Evolutionary conservation across 2,329 filamentous ascomycete species (phyloP).

Genomic region (Neoascochyta sp.): DNA sequence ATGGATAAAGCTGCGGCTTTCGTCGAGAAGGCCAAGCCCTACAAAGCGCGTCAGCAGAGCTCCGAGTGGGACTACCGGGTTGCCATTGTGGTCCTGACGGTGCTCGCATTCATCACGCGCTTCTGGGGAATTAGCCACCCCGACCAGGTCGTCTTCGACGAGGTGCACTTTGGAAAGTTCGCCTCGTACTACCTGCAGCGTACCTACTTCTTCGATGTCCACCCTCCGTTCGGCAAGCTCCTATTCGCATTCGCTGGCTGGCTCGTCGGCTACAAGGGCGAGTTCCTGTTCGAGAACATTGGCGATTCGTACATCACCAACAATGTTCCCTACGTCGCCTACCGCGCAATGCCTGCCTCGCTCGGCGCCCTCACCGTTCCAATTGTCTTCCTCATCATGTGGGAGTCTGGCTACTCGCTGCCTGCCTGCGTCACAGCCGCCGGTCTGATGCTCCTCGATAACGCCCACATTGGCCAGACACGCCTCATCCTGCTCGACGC

Average conservation of each 20-base stretch:
- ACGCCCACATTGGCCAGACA: slow-evolving; percentile 95
- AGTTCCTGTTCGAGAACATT: slow-evolving; percentile 98
- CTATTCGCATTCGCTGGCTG: slow-evolving; percentile 96
- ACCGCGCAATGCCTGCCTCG: slow-evolving; percentile 86
- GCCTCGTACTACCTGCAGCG: slow-evolving; percentile 80
- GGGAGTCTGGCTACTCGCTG: slow-evolving; percentile 97
- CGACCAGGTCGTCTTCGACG: slow-evolving; percentile 95
- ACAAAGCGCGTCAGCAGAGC: slow-evolving; percentile 35
- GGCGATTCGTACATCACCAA: slow-evolving; percentile 97
- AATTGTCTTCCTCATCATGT: slow-evolving; percentile 97
- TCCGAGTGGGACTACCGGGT: slow-evolving; percentile 84
- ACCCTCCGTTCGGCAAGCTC: slow-evolving; percentile 96
- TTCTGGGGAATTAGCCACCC: slow-evolving; percentile 97
- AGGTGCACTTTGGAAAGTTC: slow-evolving; percentile 96
- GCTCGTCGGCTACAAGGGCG: slow-evolving; percentile 94
- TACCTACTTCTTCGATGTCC: slow-evolving; percentile 99
- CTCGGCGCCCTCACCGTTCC: slow-evolving; percentile 90
- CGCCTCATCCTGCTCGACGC: slow-evolving; percentile 92
- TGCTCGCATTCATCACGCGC: slow-evolving; percentile 81
- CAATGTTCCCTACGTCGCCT: slow-evolving; percentile 95
- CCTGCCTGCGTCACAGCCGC: slow-evolving; percentile 87
- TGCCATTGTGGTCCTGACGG: slow-evolving; percentile 71
- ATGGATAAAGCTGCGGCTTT: slow-evolving; percentile 28
- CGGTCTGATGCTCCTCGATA: slow-evolving; percentile 87
- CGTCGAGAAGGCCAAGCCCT: slow-evolving; percentile 33